Percentiles rank a stretch among this genome's conserved stretches.
phyloP scores from a whole-genome alignment of 2,329 filamentous ascomycete species.

The Paraconiothyrium sp. region DNA sequence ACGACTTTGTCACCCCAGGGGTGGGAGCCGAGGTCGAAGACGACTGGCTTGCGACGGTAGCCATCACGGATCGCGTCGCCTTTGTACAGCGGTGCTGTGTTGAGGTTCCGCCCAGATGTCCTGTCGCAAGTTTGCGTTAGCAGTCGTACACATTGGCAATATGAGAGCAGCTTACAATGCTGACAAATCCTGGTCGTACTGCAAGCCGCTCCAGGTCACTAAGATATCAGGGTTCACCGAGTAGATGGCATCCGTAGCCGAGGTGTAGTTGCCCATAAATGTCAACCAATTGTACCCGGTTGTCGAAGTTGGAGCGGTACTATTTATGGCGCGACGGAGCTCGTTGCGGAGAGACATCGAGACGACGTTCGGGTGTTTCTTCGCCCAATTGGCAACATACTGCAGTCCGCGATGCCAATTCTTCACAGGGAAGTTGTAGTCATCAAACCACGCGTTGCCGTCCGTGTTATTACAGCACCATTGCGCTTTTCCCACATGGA shows the following conservation, averaged over 20 bases:
- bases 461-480: slow-evolving; percentile 54
- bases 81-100: slow-evolving; percentile 52
- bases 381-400: slow-evolving; percentile 63
- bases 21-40: slow-evolving; percentile 58
- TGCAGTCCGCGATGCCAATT: slow-evolving; percentile 64
- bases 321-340: slow-evolving; percentile 53
- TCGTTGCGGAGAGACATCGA: slow-evolving; percentile 68
- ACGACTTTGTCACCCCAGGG: slow-evolving; percentile 65
- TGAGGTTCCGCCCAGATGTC: slow-evolving; percentile 49
- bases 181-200: slow-evolving; percentile 64
- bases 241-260: slow-evolving; percentile 62
- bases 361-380: slow-evolving; percentile 60
- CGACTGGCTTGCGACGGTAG: slow-evolving; percentile 53
- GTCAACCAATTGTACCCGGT: slow-evolving; percentile 45
- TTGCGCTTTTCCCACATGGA: slow-evolving; percentile 43
- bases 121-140: background rate
- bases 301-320: slow-evolving; percentile 24
- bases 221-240: slow-evolving; percentile 62
- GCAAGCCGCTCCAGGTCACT: slow-evolving; percentile 64
- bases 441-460: slow-evolving; percentile 68
- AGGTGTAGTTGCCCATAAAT: slow-evolving; percentile 54
- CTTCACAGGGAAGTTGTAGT: slow-evolving; percentile 63
- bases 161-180: slow-evolving; percentile 25
- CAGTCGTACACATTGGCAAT: background rate
- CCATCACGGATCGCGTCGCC: slow-evolving; percentile 55